Conservation (phyloP, 2,329 filamentous ascomycete species). For the Samsoniella hepiali region DNA sequence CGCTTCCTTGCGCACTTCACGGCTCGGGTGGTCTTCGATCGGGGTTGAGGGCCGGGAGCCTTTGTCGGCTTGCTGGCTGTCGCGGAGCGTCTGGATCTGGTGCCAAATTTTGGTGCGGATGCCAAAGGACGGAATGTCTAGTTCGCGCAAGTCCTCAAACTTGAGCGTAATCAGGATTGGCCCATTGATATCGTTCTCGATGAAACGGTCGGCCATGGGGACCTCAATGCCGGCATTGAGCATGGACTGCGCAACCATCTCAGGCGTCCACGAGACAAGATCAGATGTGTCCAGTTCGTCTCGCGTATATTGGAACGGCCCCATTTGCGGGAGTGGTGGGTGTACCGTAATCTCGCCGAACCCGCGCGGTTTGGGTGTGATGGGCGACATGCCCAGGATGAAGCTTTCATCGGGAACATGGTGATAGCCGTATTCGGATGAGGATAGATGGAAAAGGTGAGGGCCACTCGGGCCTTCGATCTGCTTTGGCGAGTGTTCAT, state of each 20-base stretch:
- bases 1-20: slow-evolving; percentile 46
- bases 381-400: slow-evolving; percentile 67
- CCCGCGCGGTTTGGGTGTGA: slow-evolving; percentile 59
- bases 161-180: slow-evolving; percentile 85
- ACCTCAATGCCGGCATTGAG: slow-evolving; percentile 75
- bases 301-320: slow-evolving; percentile 55
- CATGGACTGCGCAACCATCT: slow-evolving; percentile 85
- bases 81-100: slow-evolving; percentile 68
- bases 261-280: slow-evolving; percentile 66
- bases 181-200: slow-evolving; percentile 89
- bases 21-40: slow-evolving; percentile 58
- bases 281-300: slow-evolving; percentile 56
- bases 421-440: slow-evolving; percentile 38
- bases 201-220: slow-evolving; percentile 75
- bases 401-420: slow-evolving; percentile 44
- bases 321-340: slow-evolving; percentile 34
- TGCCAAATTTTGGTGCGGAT: slow-evolving; percentile 78
- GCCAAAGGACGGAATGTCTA: slow-evolving; percentile 77
- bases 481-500: slow-evolving; percentile 59
- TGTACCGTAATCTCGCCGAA: slow-evolving; percentile 28
- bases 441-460: slow-evolving; percentile 73
- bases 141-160: slow-evolving; percentile 80
- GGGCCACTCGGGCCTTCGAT: slow-evolving; percentile 80
- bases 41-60: slow-evolving; percentile 56
- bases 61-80: slow-evolving; percentile 48